Conservation (phyloP, 345 rosid species). For the Lepidium africanum region DNA sequence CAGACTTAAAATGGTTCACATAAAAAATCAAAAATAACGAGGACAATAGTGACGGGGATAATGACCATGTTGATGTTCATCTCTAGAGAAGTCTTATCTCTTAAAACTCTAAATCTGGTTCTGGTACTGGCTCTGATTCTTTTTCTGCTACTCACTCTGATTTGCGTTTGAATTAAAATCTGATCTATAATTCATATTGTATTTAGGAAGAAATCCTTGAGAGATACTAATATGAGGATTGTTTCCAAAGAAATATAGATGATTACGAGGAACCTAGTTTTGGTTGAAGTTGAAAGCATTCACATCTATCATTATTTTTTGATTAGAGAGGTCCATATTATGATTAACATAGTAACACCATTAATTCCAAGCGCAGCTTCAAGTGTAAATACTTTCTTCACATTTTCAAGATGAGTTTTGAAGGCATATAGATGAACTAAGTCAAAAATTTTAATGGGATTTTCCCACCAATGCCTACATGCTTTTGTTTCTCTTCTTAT, state of each 20-base stretch:
- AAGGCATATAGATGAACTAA: constrained; percentile 28
- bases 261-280: background rate
- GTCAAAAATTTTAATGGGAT: constrained; percentile 31
- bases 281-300: background rate
- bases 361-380: constrained; percentile 18
- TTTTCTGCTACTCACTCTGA: too few relatives aligned
- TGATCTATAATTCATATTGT: background rate
- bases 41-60: too few relatives aligned
- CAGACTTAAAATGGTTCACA: too few relatives aligned
- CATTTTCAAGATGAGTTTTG: constrained; percentile 27
- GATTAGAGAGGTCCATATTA: background rate
- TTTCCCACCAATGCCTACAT: constrained; percentile 46
- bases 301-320: background rate
- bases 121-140: background rate
- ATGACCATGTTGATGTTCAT: too few relatives aligned
- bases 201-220: background rate
- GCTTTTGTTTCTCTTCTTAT: constrained; percentile 13
- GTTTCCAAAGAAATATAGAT: background rate
- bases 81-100: too few relatives aligned
- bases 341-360: background rate
- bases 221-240: background rate
- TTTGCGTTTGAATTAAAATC: background rate
- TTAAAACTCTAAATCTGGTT: too few relatives aligned
- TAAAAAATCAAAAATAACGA: too few relatives aligned
- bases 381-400: constrained; percentile 30